These are phyloP conservation scores for Mucor circinelloides DNA, from an alignment of 371 early-diverging fungal genomes.

Conservation along the genomic window DNA sequence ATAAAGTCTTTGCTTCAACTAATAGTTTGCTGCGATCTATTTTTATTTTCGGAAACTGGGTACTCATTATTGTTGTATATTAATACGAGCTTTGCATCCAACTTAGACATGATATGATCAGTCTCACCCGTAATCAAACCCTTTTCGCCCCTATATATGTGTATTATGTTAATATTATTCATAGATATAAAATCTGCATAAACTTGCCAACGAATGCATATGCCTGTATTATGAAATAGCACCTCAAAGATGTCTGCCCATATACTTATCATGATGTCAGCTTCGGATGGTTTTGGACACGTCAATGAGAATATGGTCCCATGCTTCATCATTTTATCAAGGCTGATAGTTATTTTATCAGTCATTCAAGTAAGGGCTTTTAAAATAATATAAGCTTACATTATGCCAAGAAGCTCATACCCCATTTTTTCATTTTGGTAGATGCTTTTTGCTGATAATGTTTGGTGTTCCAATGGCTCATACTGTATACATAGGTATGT, in stretches of 20 bases:
- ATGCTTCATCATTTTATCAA: conserved; percentile 17
- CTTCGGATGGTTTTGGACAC: conserved; percentile 9
- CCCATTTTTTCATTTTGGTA: conserved; percentile 5
- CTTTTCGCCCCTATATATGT: neutral
- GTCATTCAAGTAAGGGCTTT: conserved; percentile 16
- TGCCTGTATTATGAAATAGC: neutral
- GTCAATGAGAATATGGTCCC: neutral
- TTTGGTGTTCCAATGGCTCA: conserved; percentile 5
- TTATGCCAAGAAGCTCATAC: conserved; percentile 6
- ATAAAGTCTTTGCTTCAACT: conserved; percentile 3
- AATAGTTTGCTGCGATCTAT: conserved; percentile 1
- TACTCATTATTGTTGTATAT: neutral
- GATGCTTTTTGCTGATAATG: neutral
- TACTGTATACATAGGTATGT: too few relatives aligned
- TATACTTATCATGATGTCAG: conserved; percentile 5
- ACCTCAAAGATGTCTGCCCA: conserved; percentile 7
- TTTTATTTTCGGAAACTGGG: conserved; percentile 4
- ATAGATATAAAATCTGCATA: neutral
- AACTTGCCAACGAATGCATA: conserved; percentile 8
- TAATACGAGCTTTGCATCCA: conserved; percentile 7
- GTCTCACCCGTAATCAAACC: neutral
- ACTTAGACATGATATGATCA: neutral
- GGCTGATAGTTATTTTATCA: neutral
- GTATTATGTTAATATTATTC: conserved; percentile 2
- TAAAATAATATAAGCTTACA: conserved; percentile 18